Percentiles rank a stretch among this genome's conserved stretches.
phyloP scores from a whole-genome alignment of 306 rosid genomes.

The Canavalia gladiata region DNA sequence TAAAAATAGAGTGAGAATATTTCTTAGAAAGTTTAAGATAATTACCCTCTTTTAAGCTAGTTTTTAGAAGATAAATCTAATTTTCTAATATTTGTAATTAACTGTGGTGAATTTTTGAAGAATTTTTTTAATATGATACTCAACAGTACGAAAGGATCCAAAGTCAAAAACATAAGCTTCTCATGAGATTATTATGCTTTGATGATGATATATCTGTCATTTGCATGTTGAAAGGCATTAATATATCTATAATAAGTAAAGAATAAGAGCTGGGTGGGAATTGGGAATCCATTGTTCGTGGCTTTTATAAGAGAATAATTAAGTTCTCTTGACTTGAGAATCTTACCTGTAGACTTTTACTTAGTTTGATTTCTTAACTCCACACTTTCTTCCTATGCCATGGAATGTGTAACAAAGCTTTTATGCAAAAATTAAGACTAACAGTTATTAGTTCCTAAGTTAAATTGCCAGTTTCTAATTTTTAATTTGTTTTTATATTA shows the following conservation, averaged over 20 bases:
- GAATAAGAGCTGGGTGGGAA: conserved; percentile 44
- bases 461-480: too few relatives aligned
- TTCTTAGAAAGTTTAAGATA: too few relatives aligned
- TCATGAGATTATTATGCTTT: conserved; percentile 19
- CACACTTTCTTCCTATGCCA: conserved; percentile 21
- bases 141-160: too few relatives aligned
- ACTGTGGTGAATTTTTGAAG: too few relatives aligned
- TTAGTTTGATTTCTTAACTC: background rate
- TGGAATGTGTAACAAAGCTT: background rate
- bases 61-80: too few relatives aligned
- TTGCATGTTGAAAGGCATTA: conserved; percentile 21
- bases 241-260: conserved; percentile 23
- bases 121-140: too few relatives aligned
- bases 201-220: conserved; percentile 10
- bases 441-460: background rate
- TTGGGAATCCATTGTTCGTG: conserved; percentile 47
- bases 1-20: too few relatives aligned
- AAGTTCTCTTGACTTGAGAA: conserved; percentile 32
- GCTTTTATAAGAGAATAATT: conserved; percentile 39
- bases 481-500: too few relatives aligned
- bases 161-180: background rate
- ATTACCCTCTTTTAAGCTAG: too few relatives aligned
- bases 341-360: conserved; percentile 6
- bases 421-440: background rate
- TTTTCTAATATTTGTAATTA: too few relatives aligned